phyloP scores from a whole-genome alignment of 2,329 filamentous ascomycete genomes.

The Stemphylium beticola region DNA sequence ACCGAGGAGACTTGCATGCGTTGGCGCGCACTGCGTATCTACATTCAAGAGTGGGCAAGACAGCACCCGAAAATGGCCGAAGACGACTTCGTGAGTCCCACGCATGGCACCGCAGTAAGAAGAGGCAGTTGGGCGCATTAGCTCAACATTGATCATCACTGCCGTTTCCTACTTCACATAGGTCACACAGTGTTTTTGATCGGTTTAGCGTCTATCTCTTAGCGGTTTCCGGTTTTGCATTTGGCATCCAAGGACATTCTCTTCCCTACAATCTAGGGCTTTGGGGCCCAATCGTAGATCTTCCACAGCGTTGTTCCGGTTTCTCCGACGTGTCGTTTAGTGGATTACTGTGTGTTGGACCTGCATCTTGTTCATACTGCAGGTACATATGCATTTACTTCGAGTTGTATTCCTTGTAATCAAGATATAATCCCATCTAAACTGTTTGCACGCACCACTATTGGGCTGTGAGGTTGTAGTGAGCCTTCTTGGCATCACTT shows the following conservation, averaged over 20 bases:
- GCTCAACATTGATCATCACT: conserved; percentile 2
- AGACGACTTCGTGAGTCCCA: conserved; percentile 34
- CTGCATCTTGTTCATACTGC: conserved; percentile 2
- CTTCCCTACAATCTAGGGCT: not conserved
- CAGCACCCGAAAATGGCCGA: conserved; percentile 75
- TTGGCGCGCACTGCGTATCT: conserved; percentile 83
- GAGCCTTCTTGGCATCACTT: no score
- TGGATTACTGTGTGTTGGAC: not conserved
- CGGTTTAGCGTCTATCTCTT: conserved; percentile 5
- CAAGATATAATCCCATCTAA: not conserved
- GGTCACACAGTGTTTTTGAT: no score
- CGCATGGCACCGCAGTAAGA: conserved; percentile 53
- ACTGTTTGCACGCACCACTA: not conserved
- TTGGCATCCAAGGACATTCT: not conserved
- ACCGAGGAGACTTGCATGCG: conserved; percentile 65
- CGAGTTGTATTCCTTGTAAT: conserved; percentile 9
- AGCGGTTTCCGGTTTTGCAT: conserved; percentile 18
- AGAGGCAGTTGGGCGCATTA: conserved; percentile 57
- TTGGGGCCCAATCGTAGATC: not conserved
- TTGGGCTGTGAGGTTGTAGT: no score
- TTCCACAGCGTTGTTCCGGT: conserved; percentile 3
- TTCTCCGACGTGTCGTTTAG: not conserved
- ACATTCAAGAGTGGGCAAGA: conserved; percentile 87
- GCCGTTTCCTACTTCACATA: conserved; percentile 2
- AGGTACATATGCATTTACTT: not conserved